Conservation (phyloP, 345 rosid species). For the Cardiospermum halicacabum region DNA sequence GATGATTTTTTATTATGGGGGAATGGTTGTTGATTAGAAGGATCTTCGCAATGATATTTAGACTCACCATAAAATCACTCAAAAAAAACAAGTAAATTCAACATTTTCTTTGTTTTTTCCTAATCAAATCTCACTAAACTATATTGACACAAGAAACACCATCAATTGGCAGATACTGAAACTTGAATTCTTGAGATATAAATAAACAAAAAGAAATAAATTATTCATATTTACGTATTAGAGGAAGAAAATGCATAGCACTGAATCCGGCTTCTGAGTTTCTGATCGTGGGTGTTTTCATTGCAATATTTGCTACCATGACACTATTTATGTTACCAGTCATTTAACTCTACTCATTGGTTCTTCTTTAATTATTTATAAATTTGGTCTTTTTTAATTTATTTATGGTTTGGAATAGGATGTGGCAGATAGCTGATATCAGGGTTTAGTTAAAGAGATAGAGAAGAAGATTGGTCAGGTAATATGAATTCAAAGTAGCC, state of each 20-base stretch:
- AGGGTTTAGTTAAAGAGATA: conserved; percentile 35
- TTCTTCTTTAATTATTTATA: background rate
- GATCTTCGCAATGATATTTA: background rate
- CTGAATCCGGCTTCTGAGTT: conserved; percentile 16
- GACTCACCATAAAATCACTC: background rate
- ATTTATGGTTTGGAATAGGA: conserved; percentile 16
- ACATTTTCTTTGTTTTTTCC: background rate
- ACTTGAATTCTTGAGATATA: background rate
- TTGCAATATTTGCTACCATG: conserved; percentile 37
- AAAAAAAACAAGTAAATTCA: background rate
- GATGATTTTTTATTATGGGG: no score
- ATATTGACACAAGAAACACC: background rate
- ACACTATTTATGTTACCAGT: conserved; percentile 36
- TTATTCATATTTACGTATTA: background rate
- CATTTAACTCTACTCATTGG: conserved; percentile 23
- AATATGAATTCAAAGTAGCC: background rate
- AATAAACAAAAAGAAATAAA: no score
- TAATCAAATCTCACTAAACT: background rate
- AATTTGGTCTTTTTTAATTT: background rate
- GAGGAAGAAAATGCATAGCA: conserved; percentile 24
- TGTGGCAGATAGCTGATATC: conserved; percentile 49
- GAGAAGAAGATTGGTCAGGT: conserved; percentile 40
- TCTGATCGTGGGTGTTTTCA: conserved; percentile 21
- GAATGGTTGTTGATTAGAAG: no score
- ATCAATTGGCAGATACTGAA: background rate